phyloP scores from a whole-genome alignment of 345 rosid genomes.

The Camelina laxa region DNA sequence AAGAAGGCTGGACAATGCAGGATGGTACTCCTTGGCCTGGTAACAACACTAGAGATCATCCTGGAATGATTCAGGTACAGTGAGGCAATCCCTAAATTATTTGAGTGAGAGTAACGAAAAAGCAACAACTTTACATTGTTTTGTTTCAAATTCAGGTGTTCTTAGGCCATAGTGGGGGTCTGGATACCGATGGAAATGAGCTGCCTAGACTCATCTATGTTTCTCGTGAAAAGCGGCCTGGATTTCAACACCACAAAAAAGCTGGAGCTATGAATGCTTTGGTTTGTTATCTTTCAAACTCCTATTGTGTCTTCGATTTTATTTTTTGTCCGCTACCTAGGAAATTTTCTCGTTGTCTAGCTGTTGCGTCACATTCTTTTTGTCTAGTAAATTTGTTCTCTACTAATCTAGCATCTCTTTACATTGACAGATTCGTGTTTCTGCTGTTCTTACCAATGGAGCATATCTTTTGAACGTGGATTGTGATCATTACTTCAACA shows the following conservation, averaged over 20 bases:
- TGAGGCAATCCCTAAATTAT: not conserved
- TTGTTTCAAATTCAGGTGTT: slow-evolving; percentile 64
- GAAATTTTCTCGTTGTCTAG: slow-evolving; percentile 2
- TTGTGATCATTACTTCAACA: slow-evolving; percentile 99
- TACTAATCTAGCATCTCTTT: slow-evolving; percentile 37
- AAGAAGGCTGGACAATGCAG: slow-evolving; percentile 99
- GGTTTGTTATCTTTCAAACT: slow-evolving; percentile 57
- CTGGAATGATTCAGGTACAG: slow-evolving; percentile 96
- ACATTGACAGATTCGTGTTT: slow-evolving; percentile 86
- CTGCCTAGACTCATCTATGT: slow-evolving; percentile 98
- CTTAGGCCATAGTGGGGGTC: slow-evolving; percentile 97
- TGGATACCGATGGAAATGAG: slow-evolving; percentile 98
- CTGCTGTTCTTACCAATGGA: slow-evolving; percentile 98
- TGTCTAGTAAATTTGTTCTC: slow-evolving; percentile 2
- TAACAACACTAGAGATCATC: slow-evolving; percentile 98
- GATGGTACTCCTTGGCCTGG: slow-evolving; percentile 99
- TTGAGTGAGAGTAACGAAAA: not conserved
- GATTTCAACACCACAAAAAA: slow-evolving; percentile 99
- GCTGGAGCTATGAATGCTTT: slow-evolving; percentile 99
- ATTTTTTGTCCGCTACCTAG: slow-evolving; percentile 17
- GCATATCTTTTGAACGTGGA: slow-evolving; percentile 97
- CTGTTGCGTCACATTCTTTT: not conserved
- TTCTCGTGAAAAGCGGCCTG: slow-evolving; percentile 99
- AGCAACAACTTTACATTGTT: not conserved
- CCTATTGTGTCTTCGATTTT: slow-evolving; percentile 5